Base-by-base conservation (phyloP, 169 alveolate species). In the Cryptosporidium baileyi region DNA sequence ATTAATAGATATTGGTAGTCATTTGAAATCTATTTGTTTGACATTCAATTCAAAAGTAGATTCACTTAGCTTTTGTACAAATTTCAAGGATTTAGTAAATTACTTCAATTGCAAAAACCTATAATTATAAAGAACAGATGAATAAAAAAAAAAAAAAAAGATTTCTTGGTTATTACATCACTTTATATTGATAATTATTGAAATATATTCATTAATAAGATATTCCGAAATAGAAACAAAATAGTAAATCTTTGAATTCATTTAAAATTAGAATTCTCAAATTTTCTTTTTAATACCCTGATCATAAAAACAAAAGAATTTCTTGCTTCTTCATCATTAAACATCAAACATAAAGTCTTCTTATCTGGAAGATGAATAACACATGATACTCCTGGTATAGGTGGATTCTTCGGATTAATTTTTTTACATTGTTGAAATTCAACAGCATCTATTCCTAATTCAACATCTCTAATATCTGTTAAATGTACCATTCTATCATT, bases 301-400 rank as follows among this genome's bases (percentile, higher is more conserved):
- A 74, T 74, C 85, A 74, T 74, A 32, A 74, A 74, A 0, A 74
- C 85, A 74, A 74, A 74, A 7, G 85, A 74, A 28, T 74, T 74
- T 57, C 85, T 74, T 36, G 85, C 85, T 57, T 74, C 85, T 34
- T 74, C 85, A 41, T 51, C 85, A 41, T 51, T 74, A 74, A 74
- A 74, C 61, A 74, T 74, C 17, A 74, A 47, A 19, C 85, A 74
- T 13, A 74, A 32, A 19, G 85, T 74, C 7, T 74, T 74, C 49
- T 74, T 74, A 22, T 74, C 85, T 15, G 85, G 85, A 19, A 74
- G 40, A 36, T 74, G 15, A 22, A 74, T 3, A 28, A 74, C 85
- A 51, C 85, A 74, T 24, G 85, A 74, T 19, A 74, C 11, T 36
- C 67, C 85, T 5, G 85, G 85, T 11, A 54, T 51, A 19, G 85